Base-by-base conservation (phyloP, 305 asterid genomes). In the Solanum hybrid region DNA sequence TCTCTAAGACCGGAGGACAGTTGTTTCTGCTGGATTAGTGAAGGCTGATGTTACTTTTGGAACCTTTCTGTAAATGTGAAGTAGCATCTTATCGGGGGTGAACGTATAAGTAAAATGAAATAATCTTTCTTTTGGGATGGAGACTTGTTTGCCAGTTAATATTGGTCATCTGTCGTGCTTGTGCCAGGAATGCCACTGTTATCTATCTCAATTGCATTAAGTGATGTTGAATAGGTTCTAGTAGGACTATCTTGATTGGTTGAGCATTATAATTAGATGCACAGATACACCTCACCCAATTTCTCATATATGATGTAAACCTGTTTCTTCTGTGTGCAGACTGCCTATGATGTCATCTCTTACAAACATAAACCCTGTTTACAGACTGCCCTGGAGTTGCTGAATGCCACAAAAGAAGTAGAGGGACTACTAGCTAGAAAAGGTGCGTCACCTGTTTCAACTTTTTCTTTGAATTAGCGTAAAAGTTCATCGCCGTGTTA, bases 281-380 rank as follows among this genome's bases (percentile, higher is more conserved):
- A 8, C 24, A 61, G 71, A 61, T 61, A 20, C 71, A 61, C 75
- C 31, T 22, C 69, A 61, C 26, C 71, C 71, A 13, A 10, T 83
- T 82, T 46, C 26, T 83, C 73, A 83, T 18, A 73, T 14, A 89
- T 2, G 71, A 51, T 33, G 42, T 5, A 31, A 71, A 42, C 57
- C 33, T 86, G 4, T 71, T 18, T 89, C 75, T 89, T 89, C 78
- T 76, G 87, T 89, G 80, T 92, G 92, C 94, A 97, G 99, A 29
- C 95, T 3, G 89, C 89, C 31, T 97, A 96, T 90, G 95, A 95
- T 57, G 92, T 94, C 40, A 81, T 96, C 76, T 91, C 94, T 36
- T 96, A 96, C 95, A 94, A 92, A 85, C 94, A 95, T 46, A 97
- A 94, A 90, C 98, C 99, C 6, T 96, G 98, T 81, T 78, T 97